Conservation (phyloP, 768 basidiomycete genomes). For the Pleurotus sapidus region DNA sequence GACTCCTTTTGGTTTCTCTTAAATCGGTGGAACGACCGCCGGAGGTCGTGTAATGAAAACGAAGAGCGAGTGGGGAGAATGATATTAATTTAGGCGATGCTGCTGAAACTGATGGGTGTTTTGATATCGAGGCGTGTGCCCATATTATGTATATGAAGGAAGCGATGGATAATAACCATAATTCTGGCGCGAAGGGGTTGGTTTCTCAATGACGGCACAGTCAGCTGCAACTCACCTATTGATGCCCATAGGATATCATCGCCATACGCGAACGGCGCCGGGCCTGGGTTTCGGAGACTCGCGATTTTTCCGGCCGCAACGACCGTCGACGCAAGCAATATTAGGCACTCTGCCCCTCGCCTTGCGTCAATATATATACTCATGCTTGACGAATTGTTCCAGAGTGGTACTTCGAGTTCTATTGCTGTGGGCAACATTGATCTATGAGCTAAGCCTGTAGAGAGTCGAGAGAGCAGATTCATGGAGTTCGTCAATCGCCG, state of each 20-base stretch:
- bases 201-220: conserved; percentile 6
- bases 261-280: conserved; percentile 16
- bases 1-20: conserved; percentile 43
- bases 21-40: conserved; percentile 30
- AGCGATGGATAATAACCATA: conserved; percentile 48
- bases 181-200: conserved; percentile 37
- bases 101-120: conserved; percentile 10
- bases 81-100: conserved; percentile 13
- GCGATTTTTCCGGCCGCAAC: conserved; percentile 52
- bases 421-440: conserved; percentile 48
- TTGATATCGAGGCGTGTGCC: conserved; percentile 50
- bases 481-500: conserved; percentile 41
- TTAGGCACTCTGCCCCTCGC: conserved; percentile 57
- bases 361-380: conserved; percentile 59
- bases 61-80: conserved; percentile 15
- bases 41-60: conserved; percentile 21
- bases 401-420: conserved; percentile 41
- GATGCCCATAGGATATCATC: conserved; percentile 43
- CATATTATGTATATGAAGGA: conserved; percentile 62
- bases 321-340: conserved; percentile 63
- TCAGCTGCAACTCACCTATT: conserved; percentile 35
- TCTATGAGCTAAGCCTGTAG: conserved; percentile 15
- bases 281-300: conserved; percentile 25
- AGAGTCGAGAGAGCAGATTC: conserved; percentile 37
- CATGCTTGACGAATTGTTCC: conserved; percentile 36